These are phyloP conservation scores for Eucalyptus pauciflora DNA, from an alignment of 345 rosid genomes.

Conservation along the genomic window DNA sequence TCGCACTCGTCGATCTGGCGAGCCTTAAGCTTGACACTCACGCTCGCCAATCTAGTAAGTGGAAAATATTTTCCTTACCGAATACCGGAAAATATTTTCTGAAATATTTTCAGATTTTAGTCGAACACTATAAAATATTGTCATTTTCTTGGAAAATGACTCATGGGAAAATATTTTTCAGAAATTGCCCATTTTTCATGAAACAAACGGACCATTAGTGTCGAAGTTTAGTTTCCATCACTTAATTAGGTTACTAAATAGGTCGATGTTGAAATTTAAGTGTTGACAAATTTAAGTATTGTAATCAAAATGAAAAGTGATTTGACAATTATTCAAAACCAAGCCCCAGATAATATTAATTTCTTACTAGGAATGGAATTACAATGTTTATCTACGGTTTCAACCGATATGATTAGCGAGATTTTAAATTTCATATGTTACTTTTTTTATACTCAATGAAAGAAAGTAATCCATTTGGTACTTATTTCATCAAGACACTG, in stretches of 20 bases:
- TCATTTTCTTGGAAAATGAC: too few species aligned
- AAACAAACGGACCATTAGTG: too few species aligned
- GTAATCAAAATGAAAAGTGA: not conserved
- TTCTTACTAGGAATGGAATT: not conserved
- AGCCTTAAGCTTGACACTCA: too few species aligned
- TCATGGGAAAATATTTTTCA: too few species aligned
- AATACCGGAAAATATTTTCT: too few species aligned
- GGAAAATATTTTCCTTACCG: too few species aligned
- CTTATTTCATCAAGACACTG: not conserved
- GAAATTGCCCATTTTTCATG: too few species aligned
- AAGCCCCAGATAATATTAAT: not conserved
- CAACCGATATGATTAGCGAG: not conserved
- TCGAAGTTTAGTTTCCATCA: not conserved
- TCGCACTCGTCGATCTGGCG: too few species aligned
- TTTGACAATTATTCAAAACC: not conserved
- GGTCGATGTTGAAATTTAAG: not conserved
- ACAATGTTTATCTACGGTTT: fast-evolving
- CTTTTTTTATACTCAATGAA: not conserved
- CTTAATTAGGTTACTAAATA: not conserved
- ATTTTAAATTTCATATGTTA: not conserved
- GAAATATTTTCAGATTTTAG: too few species aligned
- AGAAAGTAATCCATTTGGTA: not conserved
- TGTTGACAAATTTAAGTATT: too few species aligned
- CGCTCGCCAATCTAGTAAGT: too few species aligned
- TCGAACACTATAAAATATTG: too few species aligned